These are phyloP conservation scores for Syncephalastrum contaminatum DNA, from an alignment of 371 early-diverging fungal genomes.

Conservation along the genomic window DNA sequence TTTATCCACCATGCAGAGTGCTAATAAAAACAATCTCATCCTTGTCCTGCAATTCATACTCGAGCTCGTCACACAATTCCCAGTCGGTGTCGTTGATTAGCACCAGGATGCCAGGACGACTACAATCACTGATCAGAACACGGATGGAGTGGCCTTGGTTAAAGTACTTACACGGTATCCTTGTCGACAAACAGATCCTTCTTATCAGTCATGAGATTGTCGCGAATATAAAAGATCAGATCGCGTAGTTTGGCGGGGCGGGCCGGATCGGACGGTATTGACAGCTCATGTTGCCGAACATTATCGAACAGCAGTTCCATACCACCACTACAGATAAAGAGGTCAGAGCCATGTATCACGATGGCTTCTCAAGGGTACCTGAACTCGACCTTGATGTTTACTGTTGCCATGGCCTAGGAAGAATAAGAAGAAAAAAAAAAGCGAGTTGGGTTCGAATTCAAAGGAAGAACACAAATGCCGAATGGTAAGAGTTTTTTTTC, in stretches of 20 bases:
- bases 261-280: conserved; percentile 44
- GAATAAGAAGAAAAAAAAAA: background rate
- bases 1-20: conserved; percentile 77
- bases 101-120: conserved; percentile 94
- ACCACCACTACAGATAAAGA: conserved; percentile 69
- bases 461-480: too few relatives aligned
- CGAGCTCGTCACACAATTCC: conserved; percentile 92
- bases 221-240: conserved; percentile 72
- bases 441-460: too few relatives aligned
- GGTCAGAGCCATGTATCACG: background rate
- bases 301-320: conserved; percentile 92
- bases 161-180: conserved; percentile 74
- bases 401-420: conserved; percentile 9
- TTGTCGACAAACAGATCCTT: conserved; percentile 85
- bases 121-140: conserved; percentile 18
- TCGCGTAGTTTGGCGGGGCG: conserved; percentile 65
- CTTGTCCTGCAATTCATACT: conserved; percentile 72
- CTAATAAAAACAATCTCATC: conserved; percentile 93
- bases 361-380: conserved; percentile 1
- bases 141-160: background rate
- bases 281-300: conserved; percentile 54
- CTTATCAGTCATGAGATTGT: conserved; percentile 72
- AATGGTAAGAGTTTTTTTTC: conserved; percentile 1
- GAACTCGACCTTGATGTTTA: conserved; percentile 10
- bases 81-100: conserved; percentile 95